These are phyloP conservation scores for Fusarium poae DNA, from an alignment of 2,329 filamentous ascomycete species.

Conservation along the genomic window DNA sequence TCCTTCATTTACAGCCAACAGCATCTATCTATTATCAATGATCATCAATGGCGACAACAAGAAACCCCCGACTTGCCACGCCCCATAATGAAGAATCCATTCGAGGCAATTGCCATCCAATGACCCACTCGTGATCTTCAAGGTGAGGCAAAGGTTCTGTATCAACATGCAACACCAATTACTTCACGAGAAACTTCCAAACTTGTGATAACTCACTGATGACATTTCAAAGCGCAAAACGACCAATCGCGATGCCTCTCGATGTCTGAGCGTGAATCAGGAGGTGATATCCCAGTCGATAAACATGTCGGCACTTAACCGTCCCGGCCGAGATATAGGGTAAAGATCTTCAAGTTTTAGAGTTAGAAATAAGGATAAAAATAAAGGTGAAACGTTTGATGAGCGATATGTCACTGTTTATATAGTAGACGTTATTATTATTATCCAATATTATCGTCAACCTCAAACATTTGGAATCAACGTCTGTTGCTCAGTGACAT, in stretches of 20 bases:
- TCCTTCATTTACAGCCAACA: not conserved
- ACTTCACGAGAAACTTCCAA: not conserved
- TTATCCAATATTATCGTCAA: not conserved
- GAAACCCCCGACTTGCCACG: constrained; percentile 3
- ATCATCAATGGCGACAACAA: not conserved
- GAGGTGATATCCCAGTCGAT: not conserved
- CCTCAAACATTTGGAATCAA: not conserved
- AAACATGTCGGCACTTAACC: constrained; percentile 8
- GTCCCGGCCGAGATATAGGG: constrained; percentile 2
- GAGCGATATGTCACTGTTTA: not conserved
- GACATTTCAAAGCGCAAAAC: not conserved
- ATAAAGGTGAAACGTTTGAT: constrained; percentile 21
- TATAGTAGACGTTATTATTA: not conserved
- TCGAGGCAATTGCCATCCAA: not conserved
- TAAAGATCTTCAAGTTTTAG: not conserved
- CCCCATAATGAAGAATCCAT: not conserved
- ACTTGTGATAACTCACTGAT: not conserved
- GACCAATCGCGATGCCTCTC: not conserved
- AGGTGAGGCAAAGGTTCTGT: not conserved
- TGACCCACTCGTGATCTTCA: constrained; percentile 17
- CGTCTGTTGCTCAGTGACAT: not conserved
- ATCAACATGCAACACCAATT: constrained; percentile 3
- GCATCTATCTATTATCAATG: not conserved
- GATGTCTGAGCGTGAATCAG: constrained; percentile 4
- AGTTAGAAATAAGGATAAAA: constrained; percentile 16